These are phyloP conservation scores for Phytophthora macrochlamydospora DNA, from an alignment of 352 stramenopile genomes.

Conservation along the genomic window DNA sequence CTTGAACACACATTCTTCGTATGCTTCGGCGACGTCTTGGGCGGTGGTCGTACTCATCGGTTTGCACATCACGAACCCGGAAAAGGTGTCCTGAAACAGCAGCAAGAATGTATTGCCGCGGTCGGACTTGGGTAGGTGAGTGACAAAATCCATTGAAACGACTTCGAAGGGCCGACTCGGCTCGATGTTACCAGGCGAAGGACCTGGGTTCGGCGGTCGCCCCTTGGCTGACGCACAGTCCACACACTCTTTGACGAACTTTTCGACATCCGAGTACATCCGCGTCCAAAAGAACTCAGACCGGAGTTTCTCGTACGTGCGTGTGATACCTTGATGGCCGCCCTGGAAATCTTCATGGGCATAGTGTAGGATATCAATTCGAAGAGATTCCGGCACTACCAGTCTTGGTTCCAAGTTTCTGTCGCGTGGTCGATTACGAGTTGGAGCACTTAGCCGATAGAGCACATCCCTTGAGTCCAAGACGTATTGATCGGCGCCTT, in stretches of 20 bases:
- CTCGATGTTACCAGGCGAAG: constrained; percentile 7
- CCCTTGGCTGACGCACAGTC: constrained; percentile 1
- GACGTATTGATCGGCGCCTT: neutral
- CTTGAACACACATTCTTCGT: neutral
- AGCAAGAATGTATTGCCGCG: neutral
- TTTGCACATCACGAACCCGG: neutral
- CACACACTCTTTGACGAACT: neutral
- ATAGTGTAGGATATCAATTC: constrained; percentile 2
- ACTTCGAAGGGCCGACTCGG: neutral
- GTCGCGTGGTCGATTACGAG: neutral
- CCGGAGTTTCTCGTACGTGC: constrained; percentile 7
- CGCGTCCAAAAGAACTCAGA: constrained; percentile 8
- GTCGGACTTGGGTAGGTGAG: neutral
- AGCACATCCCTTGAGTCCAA: constrained; percentile 2
- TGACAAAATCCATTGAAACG: constrained; percentile 5
- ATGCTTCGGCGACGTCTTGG: neutral
- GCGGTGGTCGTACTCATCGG: neutral
- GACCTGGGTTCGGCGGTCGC: constrained; percentile 3
- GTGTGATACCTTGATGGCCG: constrained; percentile 6
- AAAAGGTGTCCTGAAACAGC: neutral
- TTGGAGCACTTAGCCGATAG: neutral
- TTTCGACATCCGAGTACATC: constrained; percentile 1
- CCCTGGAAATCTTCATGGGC: neutral
- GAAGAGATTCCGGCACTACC: neutral
- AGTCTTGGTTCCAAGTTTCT: neutral